These are phyloP conservation scores for Nymphaea thermarum DNA, from an alignment of 164 flowering plant genomes.

Conservation along the genomic window DNA sequence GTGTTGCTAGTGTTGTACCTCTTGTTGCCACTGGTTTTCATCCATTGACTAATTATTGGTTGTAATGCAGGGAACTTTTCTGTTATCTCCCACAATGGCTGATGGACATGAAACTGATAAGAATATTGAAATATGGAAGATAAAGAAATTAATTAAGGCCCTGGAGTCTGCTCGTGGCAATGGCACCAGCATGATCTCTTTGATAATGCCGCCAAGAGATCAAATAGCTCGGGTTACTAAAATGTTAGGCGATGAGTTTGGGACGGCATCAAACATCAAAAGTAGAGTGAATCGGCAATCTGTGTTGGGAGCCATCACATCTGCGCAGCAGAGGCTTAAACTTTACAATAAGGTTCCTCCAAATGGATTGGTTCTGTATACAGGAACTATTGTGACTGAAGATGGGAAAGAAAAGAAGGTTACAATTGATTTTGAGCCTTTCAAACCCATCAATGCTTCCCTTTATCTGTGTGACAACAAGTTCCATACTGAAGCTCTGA, in stretches of 20 bases:
- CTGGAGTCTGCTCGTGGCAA: slow-evolving; percentile 9
- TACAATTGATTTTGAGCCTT: slow-evolving; percentile 9
- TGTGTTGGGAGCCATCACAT: slow-evolving; percentile 10
- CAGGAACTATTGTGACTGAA: slow-evolving; percentile 9
- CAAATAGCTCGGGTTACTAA: slow-evolving; percentile 9
- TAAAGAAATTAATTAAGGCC: slow-evolving; percentile 10
- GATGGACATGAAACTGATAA: slow-evolving; percentile 11
- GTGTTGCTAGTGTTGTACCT: too few relatives aligned
- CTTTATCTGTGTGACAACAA: slow-evolving; percentile 10
- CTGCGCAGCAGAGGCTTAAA: slow-evolving; percentile 11
- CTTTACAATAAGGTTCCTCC: slow-evolving; percentile 11
- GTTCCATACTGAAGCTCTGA: slow-evolving; percentile 9
- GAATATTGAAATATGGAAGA: slow-evolving; percentile 11
- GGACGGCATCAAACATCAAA: slow-evolving; percentile 10
- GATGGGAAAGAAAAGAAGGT: slow-evolving; percentile 12
- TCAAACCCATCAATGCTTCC: slow-evolving; percentile 8
- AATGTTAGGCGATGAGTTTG: slow-evolving; percentile 10
- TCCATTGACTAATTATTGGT: too few relatives aligned
- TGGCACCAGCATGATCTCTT: slow-evolving; percentile 11
- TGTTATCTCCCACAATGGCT: slow-evolving; percentile 3
- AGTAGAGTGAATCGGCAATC: slow-evolving; percentile 9
- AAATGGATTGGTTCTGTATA: slow-evolving; percentile 7
- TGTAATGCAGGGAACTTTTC: too few relatives aligned
- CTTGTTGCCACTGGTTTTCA: too few relatives aligned
- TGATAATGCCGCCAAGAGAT: slow-evolving; percentile 11